These are phyloP conservation scores for Lojkania enalia DNA, from an alignment of 2,329 filamentous ascomycete genomes.

Conservation along the genomic window DNA sequence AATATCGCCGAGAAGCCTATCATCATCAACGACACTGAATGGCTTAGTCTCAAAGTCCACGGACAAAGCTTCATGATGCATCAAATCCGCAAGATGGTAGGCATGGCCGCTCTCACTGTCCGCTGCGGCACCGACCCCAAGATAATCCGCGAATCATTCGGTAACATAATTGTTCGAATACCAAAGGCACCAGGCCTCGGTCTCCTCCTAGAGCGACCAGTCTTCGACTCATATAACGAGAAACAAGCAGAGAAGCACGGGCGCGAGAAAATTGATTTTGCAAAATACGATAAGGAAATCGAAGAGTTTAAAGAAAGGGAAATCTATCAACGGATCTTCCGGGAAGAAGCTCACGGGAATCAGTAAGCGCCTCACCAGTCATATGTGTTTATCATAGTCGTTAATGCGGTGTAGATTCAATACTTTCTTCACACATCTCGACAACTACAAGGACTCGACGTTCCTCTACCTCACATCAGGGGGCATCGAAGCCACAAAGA, in stretches of 20 bases:
- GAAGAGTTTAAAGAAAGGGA: constrained; percentile 86
- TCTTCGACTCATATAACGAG: constrained; percentile 88
- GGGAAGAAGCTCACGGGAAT: constrained; percentile 84
- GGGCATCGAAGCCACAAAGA: constrained; percentile 49
- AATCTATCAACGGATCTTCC: constrained; percentile 91
- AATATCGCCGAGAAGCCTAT: constrained; percentile 66
- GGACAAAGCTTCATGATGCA: constrained; percentile 99
- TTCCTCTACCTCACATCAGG: constrained; percentile 57
- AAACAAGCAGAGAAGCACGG: constrained; percentile 66
- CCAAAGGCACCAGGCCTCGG: constrained; percentile 92
- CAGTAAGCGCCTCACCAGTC: no score
- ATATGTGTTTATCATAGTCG: constrained; percentile 29
- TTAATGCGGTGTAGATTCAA: constrained; percentile 44
- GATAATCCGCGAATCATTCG: constrained; percentile 76
- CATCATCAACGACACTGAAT: constrained; percentile 88
- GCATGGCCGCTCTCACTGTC: constrained; percentile 82
- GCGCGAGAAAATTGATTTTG: constrained; percentile 75
- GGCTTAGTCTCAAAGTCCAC: constrained; percentile 93
- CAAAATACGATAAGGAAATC: constrained; percentile 75
- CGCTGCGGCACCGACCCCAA: constrained; percentile 77
- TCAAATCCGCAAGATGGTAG: constrained; percentile 99
- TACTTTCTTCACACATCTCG: constrained; percentile 55
- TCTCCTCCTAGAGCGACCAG: constrained; percentile 82
- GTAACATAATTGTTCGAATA: constrained; percentile 73
- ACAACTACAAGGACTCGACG: constrained; percentile 54